Evolutionary conservation across 2,329 filamentous ascomycete genomes (phyloP).

Genomic region (Sordariomycetes sp.): DNA sequence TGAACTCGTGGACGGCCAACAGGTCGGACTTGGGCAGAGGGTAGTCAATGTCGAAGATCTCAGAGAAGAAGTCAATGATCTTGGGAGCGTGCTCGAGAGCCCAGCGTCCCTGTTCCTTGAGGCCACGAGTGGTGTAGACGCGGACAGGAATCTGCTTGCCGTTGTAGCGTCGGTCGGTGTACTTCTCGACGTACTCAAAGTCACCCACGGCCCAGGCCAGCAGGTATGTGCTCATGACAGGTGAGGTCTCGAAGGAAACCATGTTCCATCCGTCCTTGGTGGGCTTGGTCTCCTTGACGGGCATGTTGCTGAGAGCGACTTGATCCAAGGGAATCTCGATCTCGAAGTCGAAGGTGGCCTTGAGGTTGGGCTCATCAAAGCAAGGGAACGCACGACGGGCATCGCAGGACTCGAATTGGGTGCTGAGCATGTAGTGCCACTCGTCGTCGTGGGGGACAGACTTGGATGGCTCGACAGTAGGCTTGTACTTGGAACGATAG

Average conservation of each 20-base stretch:
- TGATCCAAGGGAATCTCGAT: constrained; percentile 86
- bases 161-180: constrained; percentile 83
- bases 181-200: constrained; percentile 91
- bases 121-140: constrained; percentile 90
- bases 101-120: constrained; percentile 85
- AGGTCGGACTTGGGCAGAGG: constrained; percentile 88
- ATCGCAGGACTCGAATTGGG: constrained; percentile 95
- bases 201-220: constrained; percentile 93
- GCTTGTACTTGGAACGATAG: constrained; percentile 91
- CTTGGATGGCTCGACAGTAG: constrained; percentile 57
- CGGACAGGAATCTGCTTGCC: constrained; percentile 86
- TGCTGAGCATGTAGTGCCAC: constrained; percentile 75
- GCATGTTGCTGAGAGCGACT: constrained; percentile 92
- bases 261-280: constrained; percentile 56
- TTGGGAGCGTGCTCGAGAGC: constrained; percentile 86
- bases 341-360: constrained; percentile 89
- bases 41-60: constrained; percentile 89
- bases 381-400: constrained; percentile 92
- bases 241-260: constrained; percentile 75
- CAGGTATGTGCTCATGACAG: constrained; percentile 86
- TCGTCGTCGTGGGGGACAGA: constrained; percentile 69
- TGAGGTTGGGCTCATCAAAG: constrained; percentile 96
- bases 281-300: constrained; percentile 60
- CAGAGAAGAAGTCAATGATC: constrained; percentile 93
- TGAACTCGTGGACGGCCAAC: constrained; percentile 89